phyloP scores from a whole-genome alignment of 2,329 filamentous ascomycete genomes.

The Sporothrix brasiliensis region DNA sequence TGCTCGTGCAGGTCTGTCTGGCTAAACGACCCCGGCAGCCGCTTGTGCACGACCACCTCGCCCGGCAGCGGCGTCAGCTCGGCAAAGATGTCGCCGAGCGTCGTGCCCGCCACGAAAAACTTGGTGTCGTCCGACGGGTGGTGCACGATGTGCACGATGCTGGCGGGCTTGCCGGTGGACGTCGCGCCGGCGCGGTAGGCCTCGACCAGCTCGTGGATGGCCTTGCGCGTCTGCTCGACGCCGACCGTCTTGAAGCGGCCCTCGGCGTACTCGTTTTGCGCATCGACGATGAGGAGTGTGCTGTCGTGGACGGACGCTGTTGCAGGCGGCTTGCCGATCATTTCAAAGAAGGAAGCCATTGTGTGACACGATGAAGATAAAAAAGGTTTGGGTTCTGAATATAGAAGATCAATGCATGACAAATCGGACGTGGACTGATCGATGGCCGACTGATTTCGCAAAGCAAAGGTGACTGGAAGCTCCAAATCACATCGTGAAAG shows the following conservation, averaged over 20 bases:
- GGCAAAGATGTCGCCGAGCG: conserved; percentile 62
- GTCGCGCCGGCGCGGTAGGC: conserved; percentile 59
- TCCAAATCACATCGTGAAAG: neutral
- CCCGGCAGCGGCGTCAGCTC: conserved; percentile 57
- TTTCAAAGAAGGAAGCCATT: conserved; percentile 46
- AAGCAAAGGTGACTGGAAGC: neutral
- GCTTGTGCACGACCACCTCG: conserved; percentile 63
- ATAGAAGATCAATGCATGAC: neutral
- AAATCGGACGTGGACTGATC: no score
- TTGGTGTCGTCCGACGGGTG: conserved; percentile 54
- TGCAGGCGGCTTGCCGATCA: conserved; percentile 58
- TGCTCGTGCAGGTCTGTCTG: conserved; percentile 61
- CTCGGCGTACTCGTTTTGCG: conserved; percentile 68
- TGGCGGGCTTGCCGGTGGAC: conserved; percentile 40
- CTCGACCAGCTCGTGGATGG: conserved; percentile 59
- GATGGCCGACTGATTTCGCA: no score
- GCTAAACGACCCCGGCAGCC: conserved; percentile 62
- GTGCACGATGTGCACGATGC: conserved; percentile 65
- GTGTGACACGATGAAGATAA: neutral
- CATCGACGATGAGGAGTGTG: conserved; percentile 68
- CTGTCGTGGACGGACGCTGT: conserved; percentile 61
- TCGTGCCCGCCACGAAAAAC: conserved; percentile 65
- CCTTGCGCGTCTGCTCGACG: conserved; percentile 56
- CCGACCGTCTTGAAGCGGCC: conserved; percentile 61
- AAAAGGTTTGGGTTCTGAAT: no score